Percentiles rank a stretch among this genome's conserved stretches.
These are phyloP conservation scores for Cladophialophora bantiana DNA, from an alignment of 2,329 filamentous ascomycete species.

Conservation along the genomic window DNA sequence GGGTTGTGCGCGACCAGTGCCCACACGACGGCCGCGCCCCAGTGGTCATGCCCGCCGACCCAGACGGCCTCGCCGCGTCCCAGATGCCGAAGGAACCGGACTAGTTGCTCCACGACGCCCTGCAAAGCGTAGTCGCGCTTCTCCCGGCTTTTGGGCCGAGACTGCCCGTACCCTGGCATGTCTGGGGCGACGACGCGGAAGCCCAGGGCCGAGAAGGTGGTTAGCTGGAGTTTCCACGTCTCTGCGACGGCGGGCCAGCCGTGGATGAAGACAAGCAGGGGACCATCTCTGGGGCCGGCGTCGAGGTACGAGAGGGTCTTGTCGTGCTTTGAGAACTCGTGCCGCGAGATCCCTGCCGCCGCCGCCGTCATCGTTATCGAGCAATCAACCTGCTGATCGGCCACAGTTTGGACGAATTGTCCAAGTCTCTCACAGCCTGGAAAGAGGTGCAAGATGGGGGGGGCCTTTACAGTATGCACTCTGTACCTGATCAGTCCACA, in stretches of 20 bases:
- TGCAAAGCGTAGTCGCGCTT: constrained; percentile 26
- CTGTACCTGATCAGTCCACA: no score
- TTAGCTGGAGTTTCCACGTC: constrained; percentile 54
- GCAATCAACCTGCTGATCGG: no score
- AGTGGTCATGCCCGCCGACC: constrained; percentile 36
- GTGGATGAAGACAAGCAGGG: constrained; percentile 51
- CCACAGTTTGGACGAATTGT: no score
- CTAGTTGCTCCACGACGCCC: constrained; percentile 18
- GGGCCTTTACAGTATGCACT: no score
- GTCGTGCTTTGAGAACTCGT: constrained; percentile 11
- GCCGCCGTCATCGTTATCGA: neutral
- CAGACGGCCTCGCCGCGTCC: constrained; percentile 36
- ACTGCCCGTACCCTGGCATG: constrained; percentile 49
- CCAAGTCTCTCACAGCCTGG: no score
- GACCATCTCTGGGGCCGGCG: constrained; percentile 23
- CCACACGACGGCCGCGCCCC: constrained; percentile 37
- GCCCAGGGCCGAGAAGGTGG: constrained; percentile 48
- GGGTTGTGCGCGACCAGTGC: constrained; percentile 31
- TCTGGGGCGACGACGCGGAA: constrained; percentile 52
- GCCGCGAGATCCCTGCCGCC: constrained; percentile 17
- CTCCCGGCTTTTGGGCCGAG: constrained; percentile 16
- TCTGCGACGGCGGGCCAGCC: constrained; percentile 59
- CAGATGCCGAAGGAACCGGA: constrained; percentile 27
- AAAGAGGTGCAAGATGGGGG: no score
- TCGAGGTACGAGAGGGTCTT: constrained; percentile 33